Conservation (phyloP, 75 land plant genomes). For the Pinus taeda region DNA sequence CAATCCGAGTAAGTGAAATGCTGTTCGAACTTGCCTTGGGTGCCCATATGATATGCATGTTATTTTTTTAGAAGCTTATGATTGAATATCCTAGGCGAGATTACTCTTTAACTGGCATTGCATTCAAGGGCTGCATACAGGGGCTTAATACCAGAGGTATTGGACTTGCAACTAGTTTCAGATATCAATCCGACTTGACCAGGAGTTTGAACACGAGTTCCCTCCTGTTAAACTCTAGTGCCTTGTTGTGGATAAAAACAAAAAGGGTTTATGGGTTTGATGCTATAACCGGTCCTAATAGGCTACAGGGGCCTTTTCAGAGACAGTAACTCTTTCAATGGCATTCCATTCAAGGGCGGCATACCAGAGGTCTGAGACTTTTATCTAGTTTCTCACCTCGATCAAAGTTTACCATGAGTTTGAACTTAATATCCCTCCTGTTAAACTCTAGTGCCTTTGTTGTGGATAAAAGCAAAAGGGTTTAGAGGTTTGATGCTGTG, state of each 20-base stretch:
- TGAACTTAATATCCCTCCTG: no score
- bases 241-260: no score
- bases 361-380: not conserved
- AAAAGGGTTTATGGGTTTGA: no score
- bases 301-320: not conserved
- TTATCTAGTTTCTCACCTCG: not conserved
- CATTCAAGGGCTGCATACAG: not conserved
- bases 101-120: not conserved
- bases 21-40: not conserved
- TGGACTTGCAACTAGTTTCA: not conserved
- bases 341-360: not conserved
- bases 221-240: no score
- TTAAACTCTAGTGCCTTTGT: no score
- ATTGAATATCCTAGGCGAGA: not conserved
- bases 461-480: no score
- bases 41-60: not conserved
- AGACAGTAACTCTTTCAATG: not conserved
- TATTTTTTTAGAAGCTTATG: not conserved
- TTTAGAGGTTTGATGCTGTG: no score
- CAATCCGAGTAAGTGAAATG: slow-evolving; percentile 40
- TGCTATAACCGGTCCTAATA: no score
- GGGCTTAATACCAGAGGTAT: not conserved
- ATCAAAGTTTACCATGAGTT: no score
- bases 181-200: no score
- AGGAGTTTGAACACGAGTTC: no score